A percentile compares a stretch with the other conserved stretches of the same genome.
Conservation (phyloP, 148 eudicot species). For the Agrostemma githago region DNA sequence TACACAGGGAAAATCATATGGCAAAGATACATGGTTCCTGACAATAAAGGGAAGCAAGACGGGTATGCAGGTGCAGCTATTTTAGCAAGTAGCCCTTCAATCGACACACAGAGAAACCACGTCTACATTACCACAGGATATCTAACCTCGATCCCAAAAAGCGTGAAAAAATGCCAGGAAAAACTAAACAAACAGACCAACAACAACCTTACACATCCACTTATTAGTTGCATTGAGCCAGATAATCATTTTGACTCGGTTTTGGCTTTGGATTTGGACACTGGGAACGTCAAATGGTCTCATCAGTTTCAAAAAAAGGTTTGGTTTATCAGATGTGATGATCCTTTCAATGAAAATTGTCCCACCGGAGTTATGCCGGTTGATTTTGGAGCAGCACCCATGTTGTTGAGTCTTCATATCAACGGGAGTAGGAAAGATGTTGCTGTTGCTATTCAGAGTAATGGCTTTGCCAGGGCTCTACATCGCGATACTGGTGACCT, state of each 20-base stretch:
- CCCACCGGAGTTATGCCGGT: slow-evolving; percentile 57
- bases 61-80: slow-evolving; percentile 44
- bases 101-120: slow-evolving; percentile 35
- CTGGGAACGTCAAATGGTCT: slow-evolving; percentile 44
- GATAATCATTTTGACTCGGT: slow-evolving; percentile 46
- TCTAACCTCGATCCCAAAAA: slow-evolving; percentile 44
- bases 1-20: slow-evolving; percentile 45
- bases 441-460: slow-evolving; percentile 52
- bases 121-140: slow-evolving; percentile 58
- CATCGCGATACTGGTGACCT: slow-evolving; percentile 42
- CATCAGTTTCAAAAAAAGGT: slow-evolving; percentile 59
- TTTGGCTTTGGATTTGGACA: slow-evolving; percentile 41
- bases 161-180: slow-evolving; percentile 38
- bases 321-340: slow-evolving; percentile 40
- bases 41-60: slow-evolving; percentile 37
- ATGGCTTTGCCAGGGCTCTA: slow-evolving; percentile 58
- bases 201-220: slow-evolving; percentile 29
- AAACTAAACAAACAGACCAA: slow-evolving; percentile 33
- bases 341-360: slow-evolving; percentile 29
- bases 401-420: slow-evolving; percentile 28
- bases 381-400: slow-evolving; percentile 57
- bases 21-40: slow-evolving; percentile 55
- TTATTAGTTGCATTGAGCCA: slow-evolving; percentile 39
- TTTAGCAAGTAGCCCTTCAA: slow-evolving; percentile 72
- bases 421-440: slow-evolving; percentile 30